These are phyloP conservation scores for Dictyophora rubrovolvata DNA, from an alignment of 768 basidiomycete genomes.

Conservation along the genomic window DNA sequence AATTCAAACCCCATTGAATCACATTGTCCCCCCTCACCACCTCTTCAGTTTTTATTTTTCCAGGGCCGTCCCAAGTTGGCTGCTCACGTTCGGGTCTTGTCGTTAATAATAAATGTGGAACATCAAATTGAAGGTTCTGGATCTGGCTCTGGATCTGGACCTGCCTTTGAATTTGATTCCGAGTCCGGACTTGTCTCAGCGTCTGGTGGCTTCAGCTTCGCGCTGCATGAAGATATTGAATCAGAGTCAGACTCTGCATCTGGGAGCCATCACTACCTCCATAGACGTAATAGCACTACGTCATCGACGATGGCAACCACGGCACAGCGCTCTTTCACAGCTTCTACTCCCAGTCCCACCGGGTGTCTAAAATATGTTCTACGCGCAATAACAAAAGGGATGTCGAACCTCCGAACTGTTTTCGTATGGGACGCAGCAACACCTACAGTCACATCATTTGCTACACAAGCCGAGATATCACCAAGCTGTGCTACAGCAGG, in stretches of 20 bases:
- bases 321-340: neutral
- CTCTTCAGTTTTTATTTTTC: conserved; percentile 1
- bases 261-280: too few relatives aligned
- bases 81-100: conserved; percentile 8
- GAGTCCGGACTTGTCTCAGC: neutral
- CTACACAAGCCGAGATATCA: too few relatives aligned
- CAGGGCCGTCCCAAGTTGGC: conserved; percentile 2
- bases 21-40: neutral
- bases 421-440: conserved; percentile 4
- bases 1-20: neutral
- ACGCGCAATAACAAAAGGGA: conserved; percentile 1
- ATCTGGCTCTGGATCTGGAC: neutral
- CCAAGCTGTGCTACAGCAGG: neutral
- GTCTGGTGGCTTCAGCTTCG: neutral
- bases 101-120: neutral
- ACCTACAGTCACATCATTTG: neutral
- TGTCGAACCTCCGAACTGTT: conserved; percentile 4
- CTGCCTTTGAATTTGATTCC: neutral
- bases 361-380: neutral
- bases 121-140: neutral
- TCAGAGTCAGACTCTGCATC: neutral
- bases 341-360: too few relatives aligned
- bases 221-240: neutral
- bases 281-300: neutral
- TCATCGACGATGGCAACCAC: neutral